phyloP scores from a whole-genome alignment of 768 basidiomycete species.

The Pleurotus eryngii region DNA sequence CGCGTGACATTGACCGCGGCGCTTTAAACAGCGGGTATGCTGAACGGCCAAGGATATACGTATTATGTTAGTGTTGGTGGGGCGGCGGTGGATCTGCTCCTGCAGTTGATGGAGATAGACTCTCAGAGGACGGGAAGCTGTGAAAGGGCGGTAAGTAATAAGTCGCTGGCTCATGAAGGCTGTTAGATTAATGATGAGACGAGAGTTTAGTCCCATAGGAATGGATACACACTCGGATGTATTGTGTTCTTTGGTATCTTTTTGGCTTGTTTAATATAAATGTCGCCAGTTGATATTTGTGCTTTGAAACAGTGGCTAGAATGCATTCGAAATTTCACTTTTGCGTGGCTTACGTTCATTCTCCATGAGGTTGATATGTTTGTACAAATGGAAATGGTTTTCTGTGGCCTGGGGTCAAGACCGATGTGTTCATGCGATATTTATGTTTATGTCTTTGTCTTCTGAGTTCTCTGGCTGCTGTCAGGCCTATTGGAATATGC shows the following conservation, averaged over 20 bases:
- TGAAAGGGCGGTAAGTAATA: neutral
- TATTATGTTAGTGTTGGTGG: slow-evolving; percentile 17
- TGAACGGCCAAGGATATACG: slow-evolving; percentile 20
- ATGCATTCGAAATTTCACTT: too few relatives aligned
- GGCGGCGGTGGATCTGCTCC: slow-evolving; percentile 13
- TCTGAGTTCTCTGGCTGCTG: too few relatives aligned
- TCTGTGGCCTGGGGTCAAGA: too few relatives aligned
- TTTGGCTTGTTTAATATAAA: neutral
- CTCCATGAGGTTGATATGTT: too few relatives aligned
- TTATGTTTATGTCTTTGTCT: too few relatives aligned
- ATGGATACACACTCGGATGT: slow-evolving; percentile 15
- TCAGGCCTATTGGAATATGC: too few relatives aligned
- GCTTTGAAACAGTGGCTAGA: too few relatives aligned
- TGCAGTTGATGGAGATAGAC: slow-evolving; percentile 15
- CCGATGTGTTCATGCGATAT: too few relatives aligned
- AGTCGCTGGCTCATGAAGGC: neutral
- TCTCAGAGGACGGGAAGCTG: slow-evolving; percentile 4
- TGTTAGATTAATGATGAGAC: too few relatives aligned
- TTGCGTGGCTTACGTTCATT: too few relatives aligned
- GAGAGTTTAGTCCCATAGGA: neutral
- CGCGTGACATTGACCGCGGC: slow-evolving; percentile 20
- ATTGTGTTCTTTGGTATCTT: slow-evolving; percentile 15
- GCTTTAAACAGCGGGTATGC: slow-evolving; percentile 21
- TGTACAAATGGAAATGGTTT: too few relatives aligned
- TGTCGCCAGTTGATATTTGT: too few relatives aligned